Evolutionary conservation across 495 filamentous ascomycete genomes (phyloP).

Genomic region (Neurospora sublineolata): DNA sequence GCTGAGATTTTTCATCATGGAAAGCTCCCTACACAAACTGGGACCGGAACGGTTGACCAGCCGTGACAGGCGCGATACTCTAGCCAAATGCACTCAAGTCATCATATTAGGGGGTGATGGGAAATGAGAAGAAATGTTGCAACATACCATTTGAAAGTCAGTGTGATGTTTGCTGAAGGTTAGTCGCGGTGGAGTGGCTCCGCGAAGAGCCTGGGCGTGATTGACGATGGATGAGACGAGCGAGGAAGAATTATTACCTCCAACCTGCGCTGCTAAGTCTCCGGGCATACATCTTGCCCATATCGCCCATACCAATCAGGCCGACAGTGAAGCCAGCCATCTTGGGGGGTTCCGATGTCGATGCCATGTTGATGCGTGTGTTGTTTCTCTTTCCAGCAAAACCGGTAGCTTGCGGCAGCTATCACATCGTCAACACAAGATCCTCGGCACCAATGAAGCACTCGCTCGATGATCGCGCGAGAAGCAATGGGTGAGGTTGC

Average conservation of each 20-base stretch:
- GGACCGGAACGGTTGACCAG: conserved; percentile 30
- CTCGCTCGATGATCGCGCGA: not conserved
- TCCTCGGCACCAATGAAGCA: not conserved
- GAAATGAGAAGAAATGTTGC: not conserved
- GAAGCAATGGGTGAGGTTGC: not conserved
- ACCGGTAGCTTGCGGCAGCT: not conserved
- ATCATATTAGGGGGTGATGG: conserved; percentile 50
- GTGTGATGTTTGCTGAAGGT: conserved; percentile 13
- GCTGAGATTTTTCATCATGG: conserved; percentile 97
- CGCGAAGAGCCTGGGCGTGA: not conserved
- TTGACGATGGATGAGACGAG: conserved; percentile 2
- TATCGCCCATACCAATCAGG: conserved; percentile 97
- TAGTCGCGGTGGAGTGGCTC: not conserved
- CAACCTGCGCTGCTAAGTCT: conserved; percentile 80
- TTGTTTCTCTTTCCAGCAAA: not conserved
- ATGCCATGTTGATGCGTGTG: conserved; percentile 6
- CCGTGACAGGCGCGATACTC: conserved; percentile 57
- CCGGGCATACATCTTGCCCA: conserved; percentile 98
- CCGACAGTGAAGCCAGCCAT: conserved; percentile 66
- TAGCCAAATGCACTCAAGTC: conserved; percentile 99
- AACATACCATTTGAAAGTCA: conserved; percentile 11
- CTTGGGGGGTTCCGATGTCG: conserved; percentile 9
- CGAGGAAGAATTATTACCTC: conserved; percentile 54
- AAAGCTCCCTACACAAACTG: conserved; percentile 30
- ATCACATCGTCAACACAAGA: not conserved